phyloP scores from a whole-genome alignment of 306 rosid genomes.

The Oemleria cerasiformis region DNA sequence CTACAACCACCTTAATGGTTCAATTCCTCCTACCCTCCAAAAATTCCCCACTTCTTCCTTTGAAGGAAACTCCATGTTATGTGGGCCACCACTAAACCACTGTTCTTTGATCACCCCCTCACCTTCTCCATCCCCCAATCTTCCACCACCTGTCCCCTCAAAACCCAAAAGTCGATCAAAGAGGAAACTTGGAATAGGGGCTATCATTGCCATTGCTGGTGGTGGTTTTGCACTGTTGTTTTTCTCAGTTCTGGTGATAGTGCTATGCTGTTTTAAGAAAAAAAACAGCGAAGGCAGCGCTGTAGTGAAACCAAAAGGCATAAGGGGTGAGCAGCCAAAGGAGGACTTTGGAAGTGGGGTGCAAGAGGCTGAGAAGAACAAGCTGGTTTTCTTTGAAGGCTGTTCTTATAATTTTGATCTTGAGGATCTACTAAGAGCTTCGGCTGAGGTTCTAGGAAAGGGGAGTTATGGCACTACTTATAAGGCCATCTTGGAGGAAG shows the following conservation, averaged over 20 bases:
- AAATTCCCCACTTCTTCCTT: slow-evolving; percentile 62
- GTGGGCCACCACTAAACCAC: slow-evolving; percentile 64
- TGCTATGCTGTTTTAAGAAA: slow-evolving; percentile 53
- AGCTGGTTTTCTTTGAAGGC: slow-evolving; percentile 55
- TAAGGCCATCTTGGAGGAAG: slow-evolving; percentile 75
- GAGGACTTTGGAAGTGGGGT: slow-evolving; percentile 77
- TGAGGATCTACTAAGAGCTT: slow-evolving; percentile 75
- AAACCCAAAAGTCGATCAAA: slow-evolving; percentile 34
- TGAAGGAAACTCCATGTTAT: slow-evolving; percentile 58
- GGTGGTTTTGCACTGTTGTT: slow-evolving; percentile 38
- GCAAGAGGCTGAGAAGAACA: slow-evolving; percentile 73
- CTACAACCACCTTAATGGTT: slow-evolving; percentile 68
- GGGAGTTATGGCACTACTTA: slow-evolving; percentile 82
- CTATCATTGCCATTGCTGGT: slow-evolving; percentile 47
- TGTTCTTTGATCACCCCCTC: slow-evolving; percentile 43
- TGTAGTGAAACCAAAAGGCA: slow-evolving; percentile 37
- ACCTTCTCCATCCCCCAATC: slow-evolving; percentile 33
- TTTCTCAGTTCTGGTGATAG: slow-evolving; percentile 33
- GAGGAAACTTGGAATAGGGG: slow-evolving; percentile 44
- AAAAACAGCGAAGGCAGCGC: slow-evolving; percentile 31
- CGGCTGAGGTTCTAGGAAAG: slow-evolving; percentile 83
- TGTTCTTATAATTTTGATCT: slow-evolving; percentile 66
- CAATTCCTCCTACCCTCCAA: slow-evolving; percentile 56
- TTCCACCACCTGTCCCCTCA: slow-evolving; percentile 25
- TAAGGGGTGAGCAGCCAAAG: slow-evolving; percentile 43